Evolutionary conservation across 345 rosid species (phyloP).

Genomic region (Mangifera indica): DNA sequence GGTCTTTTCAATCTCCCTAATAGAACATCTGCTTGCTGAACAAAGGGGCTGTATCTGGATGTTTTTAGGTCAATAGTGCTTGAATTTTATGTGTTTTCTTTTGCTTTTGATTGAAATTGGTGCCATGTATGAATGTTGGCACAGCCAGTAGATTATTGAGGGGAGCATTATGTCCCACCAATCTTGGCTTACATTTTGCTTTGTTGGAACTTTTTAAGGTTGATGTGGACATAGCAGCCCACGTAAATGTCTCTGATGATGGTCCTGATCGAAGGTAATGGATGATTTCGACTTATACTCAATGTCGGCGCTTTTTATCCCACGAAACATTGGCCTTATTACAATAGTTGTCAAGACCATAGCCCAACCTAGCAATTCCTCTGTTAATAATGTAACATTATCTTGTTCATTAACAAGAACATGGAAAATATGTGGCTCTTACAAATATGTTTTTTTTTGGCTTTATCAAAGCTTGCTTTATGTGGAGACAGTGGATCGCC

Average conservation of each 20-base stretch:
- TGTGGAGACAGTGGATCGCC: conserved; percentile 95
- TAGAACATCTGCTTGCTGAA: background rate
- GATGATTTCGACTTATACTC: conserved; percentile 16
- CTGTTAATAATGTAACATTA: conserved; percentile 11
- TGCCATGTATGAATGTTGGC: conserved; percentile 4
- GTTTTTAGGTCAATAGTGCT: background rate
- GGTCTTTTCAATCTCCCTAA: conserved; percentile 35
- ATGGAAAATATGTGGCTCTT: conserved; percentile 9
- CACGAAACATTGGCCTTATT: conserved; percentile 3
- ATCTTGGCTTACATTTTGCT: conserved; percentile 20
- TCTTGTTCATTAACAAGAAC: background rate
- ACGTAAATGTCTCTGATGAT: conserved; percentile 57
- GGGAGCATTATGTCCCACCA: conserved; percentile 12
- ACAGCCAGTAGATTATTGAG: conserved; percentile 8
- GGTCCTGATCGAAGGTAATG: conserved; percentile 79
- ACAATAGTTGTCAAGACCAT: conserved; percentile 6
- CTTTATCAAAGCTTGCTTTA: conserved; percentile 60
- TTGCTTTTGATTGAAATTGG: background rate
- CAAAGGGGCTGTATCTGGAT: background rate
- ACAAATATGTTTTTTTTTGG: background rate
- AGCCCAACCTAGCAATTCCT: background rate
- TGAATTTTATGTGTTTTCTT: background rate
- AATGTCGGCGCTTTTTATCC: conserved; percentile 6
- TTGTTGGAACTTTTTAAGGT: conserved; percentile 45
- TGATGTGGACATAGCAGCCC: conserved; percentile 97